Base-by-base conservation (phyloP, 2,329 filamentous ascomycete species). In the Diaporthe destruens region DNA sequence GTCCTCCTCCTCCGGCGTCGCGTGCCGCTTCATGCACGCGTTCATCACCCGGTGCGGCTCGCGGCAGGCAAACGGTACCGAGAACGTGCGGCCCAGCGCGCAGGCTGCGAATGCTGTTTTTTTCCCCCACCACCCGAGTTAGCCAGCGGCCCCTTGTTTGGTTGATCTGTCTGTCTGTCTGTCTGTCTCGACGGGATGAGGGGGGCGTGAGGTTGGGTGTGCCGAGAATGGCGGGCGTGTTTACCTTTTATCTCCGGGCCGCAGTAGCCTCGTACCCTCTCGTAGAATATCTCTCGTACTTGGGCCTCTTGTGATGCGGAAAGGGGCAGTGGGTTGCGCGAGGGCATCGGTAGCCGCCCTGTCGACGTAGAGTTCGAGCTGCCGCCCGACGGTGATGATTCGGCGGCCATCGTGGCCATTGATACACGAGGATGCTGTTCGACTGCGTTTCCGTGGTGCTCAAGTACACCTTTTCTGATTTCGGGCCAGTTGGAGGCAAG, bases 11-110 rank as follows among this genome's bases (percentile, higher is more conserved):
- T 89, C 90, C 75, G 91, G 93, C 75, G 94, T 97, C 71, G 96
- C 95, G 84, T 97, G 93, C 71, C 87, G 83, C 77, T 95, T 87
- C 95, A 99, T 98, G 85, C 96, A 99, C 74, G 86, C 87, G 84
- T 99, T 99, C 96, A 99, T 99, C 47, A 88, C 87, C 75, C 92
- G 91, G 78, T 95, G 93, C 79, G 95, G 88, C 63, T 88, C 84
- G 69, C 94, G 92, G 85, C 96, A 99, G 69, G 91, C 89, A 86
- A 96, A 98, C 16, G 95, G 93, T 72, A 96, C 93, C 71, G 92
- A 95, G 78, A 98, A 90, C 7, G 95, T 98, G 76, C 94, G 93
- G 80, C 92, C 92, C 65, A 92, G 88, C 69, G 95, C 95, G 87
- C 96, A 99, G 76, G 92, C 91, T 72, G 96, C 96, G 81, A 99